A percentile compares a stretch with the other conserved stretches of the same genome.
phyloP scores from a whole-genome alignment of 2,329 filamentous ascomycete genomes.

The Curvularia lunata region DNA sequence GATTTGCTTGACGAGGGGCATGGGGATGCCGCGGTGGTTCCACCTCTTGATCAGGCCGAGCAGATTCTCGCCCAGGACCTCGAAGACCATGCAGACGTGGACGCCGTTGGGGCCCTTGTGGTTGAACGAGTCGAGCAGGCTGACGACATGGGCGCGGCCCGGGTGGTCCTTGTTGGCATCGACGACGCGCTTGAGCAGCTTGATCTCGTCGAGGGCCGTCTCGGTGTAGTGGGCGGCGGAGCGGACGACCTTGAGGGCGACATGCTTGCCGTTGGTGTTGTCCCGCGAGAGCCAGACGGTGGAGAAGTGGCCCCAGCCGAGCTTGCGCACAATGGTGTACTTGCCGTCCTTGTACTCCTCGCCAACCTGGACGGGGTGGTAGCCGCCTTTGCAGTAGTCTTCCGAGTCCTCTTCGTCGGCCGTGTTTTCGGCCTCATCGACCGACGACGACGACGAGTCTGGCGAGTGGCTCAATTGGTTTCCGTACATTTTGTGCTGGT shows the following conservation, averaged over 20 bases:
- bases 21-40: slow-evolving; percentile 97
- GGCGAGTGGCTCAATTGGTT: slow-evolving; percentile 73
- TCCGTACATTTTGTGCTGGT: slow-evolving; percentile 57
- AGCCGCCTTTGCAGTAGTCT: slow-evolving; percentile 99
- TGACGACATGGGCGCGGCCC: slow-evolving; percentile 93
- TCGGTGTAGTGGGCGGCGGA: slow-evolving; percentile 98
- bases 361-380: slow-evolving; percentile 92
- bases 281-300: slow-evolving; percentile 88
- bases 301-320: slow-evolving; percentile 99
- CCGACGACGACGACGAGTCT: slow-evolving; percentile 76
- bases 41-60: slow-evolving; percentile 96
- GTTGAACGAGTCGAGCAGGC: slow-evolving; percentile 93
- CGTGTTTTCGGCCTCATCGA: slow-evolving; percentile 85
- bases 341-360: slow-evolving; percentile 98
- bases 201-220: slow-evolving; percentile 98
- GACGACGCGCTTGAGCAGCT: slow-evolving; percentile 95
- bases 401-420: slow-evolving; percentile 98
- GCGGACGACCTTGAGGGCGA: slow-evolving; percentile 96
- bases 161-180: slow-evolving; percentile 94
- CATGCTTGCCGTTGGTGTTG: slow-evolving; percentile 88
- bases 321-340: slow-evolving; percentile 94
- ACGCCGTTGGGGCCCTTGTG: slow-evolving; percentile 96
- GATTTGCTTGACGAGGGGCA: slow-evolving; percentile 96
- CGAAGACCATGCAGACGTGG: slow-evolving; percentile 99
- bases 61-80: slow-evolving; percentile 94